These are phyloP conservation scores for Amanita inopinata DNA, from an alignment of 768 basidiomycete genomes.

Conservation along the genomic window DNA sequence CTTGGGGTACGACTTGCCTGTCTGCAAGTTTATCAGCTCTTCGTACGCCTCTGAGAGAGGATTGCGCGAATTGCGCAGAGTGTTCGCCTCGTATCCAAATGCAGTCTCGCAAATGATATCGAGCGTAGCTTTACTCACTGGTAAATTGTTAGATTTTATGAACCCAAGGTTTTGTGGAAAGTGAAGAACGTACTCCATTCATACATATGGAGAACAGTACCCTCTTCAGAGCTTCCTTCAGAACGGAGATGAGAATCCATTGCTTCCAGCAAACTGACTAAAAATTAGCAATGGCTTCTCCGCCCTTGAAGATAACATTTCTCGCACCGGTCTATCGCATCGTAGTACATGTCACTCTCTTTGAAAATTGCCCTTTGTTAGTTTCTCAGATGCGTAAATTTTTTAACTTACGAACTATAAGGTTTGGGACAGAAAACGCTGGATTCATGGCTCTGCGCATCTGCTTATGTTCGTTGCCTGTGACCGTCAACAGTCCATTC, in stretches of 20 bases:
- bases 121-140: conserved; percentile 43
- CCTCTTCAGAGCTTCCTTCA: conserved; percentile 10
- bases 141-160: neutral
- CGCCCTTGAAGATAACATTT: neutral
- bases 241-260: conserved; percentile 23
- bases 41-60: conserved; percentile 40
- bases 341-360: conserved; percentile 45
- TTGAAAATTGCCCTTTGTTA: neutral
- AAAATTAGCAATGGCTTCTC: neutral
- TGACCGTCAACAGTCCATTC: conserved; percentile 32
- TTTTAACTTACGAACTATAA: conserved; percentile 10
- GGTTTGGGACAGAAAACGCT: conserved; percentile 31
- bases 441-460: conserved; percentile 38
- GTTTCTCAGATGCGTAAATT: neutral
- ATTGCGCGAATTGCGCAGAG: conserved; percentile 34
- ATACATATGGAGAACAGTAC: conserved; percentile 26
- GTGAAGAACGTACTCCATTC: conserved; percentile 32
- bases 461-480: conserved; percentile 31
- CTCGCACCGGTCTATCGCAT: conserved; percentile 32
- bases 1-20: conserved; percentile 14
- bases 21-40: conserved; percentile 29
- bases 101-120: conserved; percentile 44
- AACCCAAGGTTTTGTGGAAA: neutral
- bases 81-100: conserved; percentile 37
- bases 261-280: conserved; percentile 28